A percentile compares a stretch with the other conserved stretches of the same genome.
phyloP scores from a whole-genome alignment of 2,329 filamentous ascomycete species.

The Geosmithia flava region DNA sequence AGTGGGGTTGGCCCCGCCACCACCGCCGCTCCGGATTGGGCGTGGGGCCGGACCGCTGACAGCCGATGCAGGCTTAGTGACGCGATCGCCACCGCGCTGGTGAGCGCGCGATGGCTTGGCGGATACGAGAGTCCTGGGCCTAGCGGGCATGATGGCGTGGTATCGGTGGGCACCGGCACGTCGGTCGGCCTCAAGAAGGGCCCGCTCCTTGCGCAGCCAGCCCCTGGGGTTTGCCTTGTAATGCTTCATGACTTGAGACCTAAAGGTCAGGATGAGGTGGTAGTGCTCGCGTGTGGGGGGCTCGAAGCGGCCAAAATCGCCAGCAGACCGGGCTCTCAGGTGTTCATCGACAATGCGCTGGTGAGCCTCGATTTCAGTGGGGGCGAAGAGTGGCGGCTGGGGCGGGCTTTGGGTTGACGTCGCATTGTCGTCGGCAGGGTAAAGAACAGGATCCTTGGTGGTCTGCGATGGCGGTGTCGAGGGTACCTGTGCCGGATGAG shows the following conservation, averaged over 20 bases:
- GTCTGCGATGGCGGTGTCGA: constrained; percentile 14
- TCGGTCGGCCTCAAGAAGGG: constrained; percentile 31
- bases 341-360: constrained; percentile 32
- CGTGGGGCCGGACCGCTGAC: constrained; percentile 11
- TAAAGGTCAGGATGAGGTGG: constrained; percentile 37
- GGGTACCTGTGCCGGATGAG: constrained; percentile 15
- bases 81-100: constrained; percentile 16
- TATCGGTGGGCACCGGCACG: constrained; percentile 25
- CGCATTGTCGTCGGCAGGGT: constrained; percentile 29
- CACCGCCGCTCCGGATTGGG: constrained; percentile 18
- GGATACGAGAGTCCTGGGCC: constrained; percentile 12
- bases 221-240: constrained; percentile 27
- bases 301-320: not conserved
- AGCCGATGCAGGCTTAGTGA: constrained; percentile 17
- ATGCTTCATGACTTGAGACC: constrained; percentile 35
- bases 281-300: constrained; percentile 17
- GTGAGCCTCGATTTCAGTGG: constrained; percentile 23
- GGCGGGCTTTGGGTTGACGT: constrained; percentile 21
- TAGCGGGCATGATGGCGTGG: constrained; percentile 30
- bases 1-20: constrained; percentile 4
- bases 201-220: constrained; percentile 40
- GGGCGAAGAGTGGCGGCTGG: constrained; percentile 37
- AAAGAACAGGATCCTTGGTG: constrained; percentile 45
- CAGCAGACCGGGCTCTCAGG: not conserved
- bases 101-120: constrained; percentile 12